These are phyloP conservation scores for Neofusicoccum sp. DNA, from an alignment of 2,329 filamentous ascomycete species.

Conservation along the genomic window DNA sequence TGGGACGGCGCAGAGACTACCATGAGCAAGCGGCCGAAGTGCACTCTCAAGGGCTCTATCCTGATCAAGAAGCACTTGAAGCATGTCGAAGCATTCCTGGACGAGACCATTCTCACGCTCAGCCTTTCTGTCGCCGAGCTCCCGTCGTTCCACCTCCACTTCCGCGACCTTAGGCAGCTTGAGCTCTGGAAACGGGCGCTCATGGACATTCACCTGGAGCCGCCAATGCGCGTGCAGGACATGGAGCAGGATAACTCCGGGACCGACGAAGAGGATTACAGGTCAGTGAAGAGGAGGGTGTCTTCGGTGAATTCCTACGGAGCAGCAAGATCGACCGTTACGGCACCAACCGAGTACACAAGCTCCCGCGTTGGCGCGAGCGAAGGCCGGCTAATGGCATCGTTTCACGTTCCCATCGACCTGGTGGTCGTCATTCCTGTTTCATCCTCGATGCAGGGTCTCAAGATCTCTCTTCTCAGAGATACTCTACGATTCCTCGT, in stretches of 20 bases:
- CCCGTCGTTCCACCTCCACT: constrained; percentile 89
- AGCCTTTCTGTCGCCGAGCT: constrained; percentile 89
- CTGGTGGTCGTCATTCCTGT: constrained; percentile 96
- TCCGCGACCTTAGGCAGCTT: constrained; percentile 77
- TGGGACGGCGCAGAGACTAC: constrained; percentile 59
- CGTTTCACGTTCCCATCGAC: constrained; percentile 86
- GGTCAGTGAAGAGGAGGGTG: constrained; percentile 62
- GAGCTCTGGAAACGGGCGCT: constrained; percentile 89
- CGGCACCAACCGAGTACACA: constrained; percentile 63
- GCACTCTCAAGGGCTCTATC: constrained; percentile 94
- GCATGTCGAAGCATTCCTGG: constrained; percentile 71
- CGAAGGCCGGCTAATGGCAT: constrained; percentile 49
- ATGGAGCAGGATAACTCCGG: constrained; percentile 80
- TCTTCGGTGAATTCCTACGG: constrained; percentile 86
- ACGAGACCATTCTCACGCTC: constrained; percentile 82
- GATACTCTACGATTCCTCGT: constrained; percentile 93
- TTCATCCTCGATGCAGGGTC: constrained; percentile 97
- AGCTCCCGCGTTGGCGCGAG: constrained; percentile 45
- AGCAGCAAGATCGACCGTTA: constrained; percentile 68
- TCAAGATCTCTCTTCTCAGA: constrained; percentile 92
- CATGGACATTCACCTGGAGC: constrained; percentile 71
- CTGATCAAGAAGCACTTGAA: constrained; percentile 97
- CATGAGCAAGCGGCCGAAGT: constrained; percentile 64
- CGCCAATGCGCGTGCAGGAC: constrained; percentile 60
- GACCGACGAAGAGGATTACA: constrained; percentile 84